Evolutionary conservation across 1,139 yeast species (phyloP).

Genomic region (Hyphopichia fennica): DNA sequence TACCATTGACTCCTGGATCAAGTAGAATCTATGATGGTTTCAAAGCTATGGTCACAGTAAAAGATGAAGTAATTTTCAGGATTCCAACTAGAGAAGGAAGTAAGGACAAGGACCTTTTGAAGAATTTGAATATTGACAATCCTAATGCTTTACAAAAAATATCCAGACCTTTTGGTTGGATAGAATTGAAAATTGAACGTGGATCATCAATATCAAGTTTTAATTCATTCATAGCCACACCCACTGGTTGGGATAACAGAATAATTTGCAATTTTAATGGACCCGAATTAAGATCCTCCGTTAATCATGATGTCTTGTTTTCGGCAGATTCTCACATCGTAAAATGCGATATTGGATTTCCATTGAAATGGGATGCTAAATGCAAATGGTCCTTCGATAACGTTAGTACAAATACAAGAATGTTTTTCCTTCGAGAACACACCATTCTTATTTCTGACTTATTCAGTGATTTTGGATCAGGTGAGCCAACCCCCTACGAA

Average conservation of each 20-base stretch:
- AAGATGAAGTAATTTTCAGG: slow-evolving; percentile 68
- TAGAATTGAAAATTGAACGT: slow-evolving; percentile 65
- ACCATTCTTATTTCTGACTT: slow-evolving; percentile 71
- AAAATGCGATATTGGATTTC: slow-evolving; percentile 61
- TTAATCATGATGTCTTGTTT: slow-evolving; percentile 80
- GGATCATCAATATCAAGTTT: slow-evolving; percentile 51
- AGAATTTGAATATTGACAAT: slow-evolving; percentile 9
- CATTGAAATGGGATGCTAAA: slow-evolving; percentile 79
- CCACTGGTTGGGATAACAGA: slow-evolving; percentile 59
- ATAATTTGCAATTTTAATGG: slow-evolving; percentile 49
- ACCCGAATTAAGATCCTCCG: slow-evolving; percentile 77
- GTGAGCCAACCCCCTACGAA: slow-evolving; percentile 73
- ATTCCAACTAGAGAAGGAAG: slow-evolving; percentile 84
- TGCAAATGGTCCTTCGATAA: slow-evolving; percentile 67
- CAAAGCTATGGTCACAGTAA: slow-evolving; percentile 51
- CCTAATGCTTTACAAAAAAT: slow-evolving; percentile 8
- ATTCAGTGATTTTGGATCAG: slow-evolving; percentile 73
- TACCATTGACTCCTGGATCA: slow-evolving; percentile 44
- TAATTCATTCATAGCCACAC: slow-evolving; percentile 54
- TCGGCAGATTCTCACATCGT: slow-evolving; percentile 61
- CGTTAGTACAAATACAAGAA: slow-evolving; percentile 50
- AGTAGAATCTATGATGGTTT: slow-evolving; percentile 58
- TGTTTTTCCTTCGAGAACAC: slow-evolving; percentile 84
- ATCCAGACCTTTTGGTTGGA: slow-evolving; percentile 82
- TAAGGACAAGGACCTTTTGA: slow-evolving; percentile 54